A percentile compares a stretch with the other conserved stretches of the same genome.
Evolutionary conservation across 768 basidiomycete genomes (phyloP).

Genomic region (Tulasnella sp.): DNA sequence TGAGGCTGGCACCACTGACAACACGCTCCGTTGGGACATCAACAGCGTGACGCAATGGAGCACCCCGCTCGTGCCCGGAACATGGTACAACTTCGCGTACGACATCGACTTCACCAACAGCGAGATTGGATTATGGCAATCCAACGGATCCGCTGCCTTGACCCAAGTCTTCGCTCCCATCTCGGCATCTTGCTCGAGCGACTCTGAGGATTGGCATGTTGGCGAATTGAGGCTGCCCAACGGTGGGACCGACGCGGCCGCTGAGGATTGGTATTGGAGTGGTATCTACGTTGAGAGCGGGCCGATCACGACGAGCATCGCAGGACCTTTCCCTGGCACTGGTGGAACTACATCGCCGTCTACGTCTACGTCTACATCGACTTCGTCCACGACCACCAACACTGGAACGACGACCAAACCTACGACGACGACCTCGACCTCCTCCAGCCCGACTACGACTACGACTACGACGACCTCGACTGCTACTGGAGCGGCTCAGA

Average conservation of each 20-base stretch:
- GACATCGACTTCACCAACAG: conserved; percentile 48
- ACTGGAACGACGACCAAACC: not conserved
- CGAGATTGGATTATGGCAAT: conserved; percentile 49
- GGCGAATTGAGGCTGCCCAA: conserved; percentile 42
- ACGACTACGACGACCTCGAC: conserved; percentile 10
- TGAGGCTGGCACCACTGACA: conserved; percentile 29
- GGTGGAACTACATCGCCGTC: not conserved
- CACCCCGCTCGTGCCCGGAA: conserved; percentile 39
- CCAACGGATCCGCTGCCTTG: conserved; percentile 38
- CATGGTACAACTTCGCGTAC: conserved; percentile 58
- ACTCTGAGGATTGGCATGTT: conserved; percentile 31
- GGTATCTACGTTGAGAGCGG: conserved; percentile 45
- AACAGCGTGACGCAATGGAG: conserved; percentile 38
- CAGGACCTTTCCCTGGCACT: too few relatives aligned
- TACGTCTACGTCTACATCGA: not conserved
- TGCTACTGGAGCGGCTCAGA: conserved; percentile 5
- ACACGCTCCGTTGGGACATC: conserved; percentile 45
- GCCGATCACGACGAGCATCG: too few relatives aligned
- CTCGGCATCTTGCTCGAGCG: conserved; percentile 39
- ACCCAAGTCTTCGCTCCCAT: conserved; percentile 39
- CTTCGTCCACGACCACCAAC: not conserved
- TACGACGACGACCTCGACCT: not conserved
- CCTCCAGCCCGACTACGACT: not conserved
- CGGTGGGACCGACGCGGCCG: conserved; percentile 17
- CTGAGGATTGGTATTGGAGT: conserved; percentile 49